Evolutionary conservation across 345 rosid species (phyloP), one percentile per base, ranked within the genome.

Genomic region (Camelina neglecta): DNA sequence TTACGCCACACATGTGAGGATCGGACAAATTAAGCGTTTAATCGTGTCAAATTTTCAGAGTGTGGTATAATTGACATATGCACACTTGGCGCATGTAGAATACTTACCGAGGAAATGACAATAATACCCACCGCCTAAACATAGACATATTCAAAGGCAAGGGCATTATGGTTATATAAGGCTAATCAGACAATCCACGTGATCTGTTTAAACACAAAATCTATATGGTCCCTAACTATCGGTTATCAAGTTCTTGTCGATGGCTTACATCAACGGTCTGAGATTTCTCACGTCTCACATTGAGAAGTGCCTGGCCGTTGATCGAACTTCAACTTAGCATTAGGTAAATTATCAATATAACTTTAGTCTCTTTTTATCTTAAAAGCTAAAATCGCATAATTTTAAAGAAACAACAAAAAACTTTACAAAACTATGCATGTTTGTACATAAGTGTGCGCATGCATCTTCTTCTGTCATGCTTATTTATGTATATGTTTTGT

Each of bases 291-390:
- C 21, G 15, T 54, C 36, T 56, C 60, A 42, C 10, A 26, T 1
- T 51, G 11, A 72, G 67, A 78, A 58, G 42, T 51, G 58, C 81
- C 81, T 60, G 77, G 44, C 72, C 81, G 68, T 78, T 72, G 69
- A 78, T 78, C 18, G 58, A 24, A 8, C 29, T 69, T 51, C 50
- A 53, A 69, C 60, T 47, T 38, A 51, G 62, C 63, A 53, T 60
- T 21, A 21, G 23, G 23, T 21, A 21, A 1, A 21, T 21, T 60
- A 44, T 49, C 38, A 20, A 5, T 29, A 20, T 41, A 12, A 50
- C 10, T 42, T 60, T 44, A 13, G 41, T 21, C 36, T 51, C 8
- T 39, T 41, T 65, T 38, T 51, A 51, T 38, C 44, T 21, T 38
- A 44, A 49, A 49, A 23, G 48, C 35, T 18, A 36, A 50, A 51